These are phyloP conservation scores for Penstemon davidsonii DNA, from an alignment of 257 asterid genomes.

Conservation along the genomic window DNA sequence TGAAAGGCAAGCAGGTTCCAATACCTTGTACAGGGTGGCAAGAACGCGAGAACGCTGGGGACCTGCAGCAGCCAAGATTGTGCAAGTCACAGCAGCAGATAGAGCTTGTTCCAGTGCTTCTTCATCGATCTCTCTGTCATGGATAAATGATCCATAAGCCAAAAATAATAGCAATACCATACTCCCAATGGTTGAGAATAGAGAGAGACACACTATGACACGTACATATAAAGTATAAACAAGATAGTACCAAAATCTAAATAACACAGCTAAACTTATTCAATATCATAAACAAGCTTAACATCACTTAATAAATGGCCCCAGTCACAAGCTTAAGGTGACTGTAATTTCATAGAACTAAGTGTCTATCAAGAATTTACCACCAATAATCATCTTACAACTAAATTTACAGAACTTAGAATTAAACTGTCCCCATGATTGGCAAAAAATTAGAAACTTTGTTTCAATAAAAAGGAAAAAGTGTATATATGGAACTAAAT, in stretches of 20 bases:
- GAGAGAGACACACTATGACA: neutral
- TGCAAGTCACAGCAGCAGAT: constrained; percentile 71
- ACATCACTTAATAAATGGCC: constrained; percentile 11
- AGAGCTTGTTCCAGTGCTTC: constrained; percentile 77
- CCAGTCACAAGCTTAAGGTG: constrained; percentile 14
- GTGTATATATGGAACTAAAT: neutral
- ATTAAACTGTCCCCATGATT: neutral
- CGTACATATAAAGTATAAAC: neutral
- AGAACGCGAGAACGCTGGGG: constrained; percentile 90
- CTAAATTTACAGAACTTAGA: neutral
- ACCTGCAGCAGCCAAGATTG: constrained; percentile 86
- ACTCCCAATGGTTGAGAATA: neutral
- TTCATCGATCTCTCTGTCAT: constrained; percentile 83
- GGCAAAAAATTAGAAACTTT: too few relatives aligned
- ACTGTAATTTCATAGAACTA: neutral
- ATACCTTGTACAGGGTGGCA: constrained; percentile 93
- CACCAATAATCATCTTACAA: constrained; percentile 4
- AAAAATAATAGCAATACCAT: constrained; percentile 14
- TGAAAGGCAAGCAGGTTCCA: constrained; percentile 12
- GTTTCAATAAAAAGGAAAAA: neutral
- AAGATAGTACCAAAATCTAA: neutral
- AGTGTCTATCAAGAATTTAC: constrained; percentile 8
- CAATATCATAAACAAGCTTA: neutral
- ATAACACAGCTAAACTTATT: neutral
- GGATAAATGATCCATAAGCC: constrained; percentile 23